Base-by-base conservation (phyloP, 352 stramenopile species). In the Phytopythium litorale region DNA sequence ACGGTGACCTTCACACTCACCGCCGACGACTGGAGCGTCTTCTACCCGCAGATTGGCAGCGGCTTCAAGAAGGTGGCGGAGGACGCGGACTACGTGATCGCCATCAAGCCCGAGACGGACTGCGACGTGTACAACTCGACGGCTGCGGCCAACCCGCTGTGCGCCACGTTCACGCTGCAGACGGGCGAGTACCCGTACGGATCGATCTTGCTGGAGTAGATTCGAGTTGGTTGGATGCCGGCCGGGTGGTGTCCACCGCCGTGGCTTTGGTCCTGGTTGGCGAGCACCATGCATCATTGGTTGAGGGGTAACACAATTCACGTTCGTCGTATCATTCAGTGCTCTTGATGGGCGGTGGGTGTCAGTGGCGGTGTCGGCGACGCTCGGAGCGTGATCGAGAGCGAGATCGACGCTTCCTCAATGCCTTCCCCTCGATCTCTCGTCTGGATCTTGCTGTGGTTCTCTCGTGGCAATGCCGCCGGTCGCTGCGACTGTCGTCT, bases 81-180 rank as follows among this genome's bases (percentile, higher is more conserved):
- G 61, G 52, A 70, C 23, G 78, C 79, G 7, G 67, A 84, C n/a
- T 94, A 89, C 56, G 55, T 86, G 25, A 59, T 94, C 33, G 79
- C 75, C 4, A 65, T 90, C 55, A 87, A 81, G 40, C 74, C 82
- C 25, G 70, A 89, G 30, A 83, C 72, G 18, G 84, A 90, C 68
- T 95, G 87, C 64, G 63, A 83, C n/a, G 75, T 84, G 38, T 80
- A 89, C 70, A 71, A 75, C 60, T 57, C 62, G 61, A 72, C 62
- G 49, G 58, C 49, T 7, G 58, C n/a, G 13, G 60, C 60, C 11
- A 76, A 84, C 40, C 65, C 72, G 38, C 46, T 87, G 3, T 87
- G 75, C 53, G 69, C 70, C 12, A 72, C 56, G 42, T 87, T 88
- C 61, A 70, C 70, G 19, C 33, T 79, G 25, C 42, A 68, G 33